Evolutionary conservation across 768 basidiomycete species (phyloP).

Genomic region (Polyporus arcularius): DNA sequence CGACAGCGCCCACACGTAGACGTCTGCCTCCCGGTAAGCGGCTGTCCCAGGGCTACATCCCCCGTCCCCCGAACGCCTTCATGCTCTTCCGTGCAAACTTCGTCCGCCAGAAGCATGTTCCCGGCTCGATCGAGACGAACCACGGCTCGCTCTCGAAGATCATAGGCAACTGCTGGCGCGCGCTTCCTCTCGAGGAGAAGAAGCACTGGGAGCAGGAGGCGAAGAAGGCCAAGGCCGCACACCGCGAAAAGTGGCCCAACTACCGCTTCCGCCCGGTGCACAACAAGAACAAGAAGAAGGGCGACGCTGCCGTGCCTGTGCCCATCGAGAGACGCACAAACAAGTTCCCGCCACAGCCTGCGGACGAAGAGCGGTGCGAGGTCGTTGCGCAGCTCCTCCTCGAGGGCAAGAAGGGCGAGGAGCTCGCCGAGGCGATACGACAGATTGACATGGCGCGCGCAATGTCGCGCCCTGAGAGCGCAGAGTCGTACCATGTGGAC

Average conservation of each 20-base stretch:
- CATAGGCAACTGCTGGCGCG: conserved; percentile 61
- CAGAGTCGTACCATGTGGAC: conserved; percentile 20
- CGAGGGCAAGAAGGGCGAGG: conserved; percentile 70
- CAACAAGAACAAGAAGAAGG: conserved; percentile 49
- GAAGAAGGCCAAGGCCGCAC: conserved; percentile 71
- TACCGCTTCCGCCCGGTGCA: conserved; percentile 51
- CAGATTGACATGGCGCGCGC: conserved; percentile 42
- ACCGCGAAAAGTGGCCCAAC: conserved; percentile 68
- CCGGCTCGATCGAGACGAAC: conserved; percentile 51
- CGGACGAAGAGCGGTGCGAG: conserved; percentile 40
- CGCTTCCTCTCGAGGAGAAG: conserved; percentile 71
- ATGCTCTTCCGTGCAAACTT: conserved; percentile 80
- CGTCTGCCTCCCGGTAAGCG: conserved; percentile 64
- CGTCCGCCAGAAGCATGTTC: conserved; percentile 47
- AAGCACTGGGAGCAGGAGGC: conserved; percentile 73
- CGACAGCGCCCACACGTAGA: conserved; percentile 42
- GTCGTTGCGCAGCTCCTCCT: conserved; percentile 65
- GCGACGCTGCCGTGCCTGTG: conserved; percentile 8
- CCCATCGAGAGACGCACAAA: conserved; percentile 35
- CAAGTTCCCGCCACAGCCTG: conserved; percentile 22
- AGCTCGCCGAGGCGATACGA: conserved; percentile 63
- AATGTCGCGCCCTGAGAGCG: conserved; percentile 16
- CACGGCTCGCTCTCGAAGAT: conserved; percentile 53
- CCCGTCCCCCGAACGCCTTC: conserved; percentile 85
- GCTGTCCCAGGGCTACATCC: conserved; percentile 65